A percentile compares a stretch with the other conserved stretches of the same genome.
These are phyloP conservation scores for Sherardia arvensis DNA, from an alignment of 257 asterid genomes.

Conservation along the genomic window DNA sequence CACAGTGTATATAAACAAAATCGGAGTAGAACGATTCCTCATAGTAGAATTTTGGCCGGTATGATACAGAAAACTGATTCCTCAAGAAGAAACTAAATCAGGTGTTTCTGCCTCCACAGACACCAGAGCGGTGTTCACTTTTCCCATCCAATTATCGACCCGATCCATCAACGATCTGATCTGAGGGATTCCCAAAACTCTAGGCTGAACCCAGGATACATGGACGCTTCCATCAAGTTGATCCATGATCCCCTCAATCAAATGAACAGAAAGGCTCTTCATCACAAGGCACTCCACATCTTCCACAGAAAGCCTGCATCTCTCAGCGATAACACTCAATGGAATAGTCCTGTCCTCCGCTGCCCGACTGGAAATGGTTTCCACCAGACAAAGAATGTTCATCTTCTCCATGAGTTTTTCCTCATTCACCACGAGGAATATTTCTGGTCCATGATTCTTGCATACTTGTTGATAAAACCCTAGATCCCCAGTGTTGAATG, in stretches of 20 bases:
- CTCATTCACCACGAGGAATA: constrained; percentile 87
- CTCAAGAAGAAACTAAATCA: constrained; percentile 74
- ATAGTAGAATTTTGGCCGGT: constrained; percentile 4
- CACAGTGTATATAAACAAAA: no score
- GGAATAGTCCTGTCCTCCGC: constrained; percentile 95
- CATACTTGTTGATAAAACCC: constrained; percentile 83
- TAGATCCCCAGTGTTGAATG: constrained; percentile 79
- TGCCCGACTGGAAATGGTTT: constrained; percentile 88
- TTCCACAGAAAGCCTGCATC: constrained; percentile 76
- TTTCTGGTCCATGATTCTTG: constrained; percentile 71
- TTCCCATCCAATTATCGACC: constrained; percentile 75
- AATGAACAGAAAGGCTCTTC: constrained; percentile 97
- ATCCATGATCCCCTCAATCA: constrained; percentile 86
- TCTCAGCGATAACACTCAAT: constrained; percentile 60
- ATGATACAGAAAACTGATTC: constrained; percentile 17
- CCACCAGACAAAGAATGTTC: constrained; percentile 96
- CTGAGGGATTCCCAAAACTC: constrained; percentile 85
- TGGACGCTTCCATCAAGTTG: constrained; percentile 88
- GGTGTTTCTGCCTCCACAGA: constrained; percentile 98
- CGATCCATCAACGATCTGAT: constrained; percentile 77
- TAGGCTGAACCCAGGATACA: constrained; percentile 95
- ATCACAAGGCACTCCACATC: constrained; percentile 88
- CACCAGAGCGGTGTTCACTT: constrained; percentile 78
- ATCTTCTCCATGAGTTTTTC: constrained; percentile 87
- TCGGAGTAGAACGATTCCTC: no score